These are phyloP conservation scores for Citrus unshiu DNA, from an alignment of 345 rosid genomes.

Conservation along the genomic window DNA sequence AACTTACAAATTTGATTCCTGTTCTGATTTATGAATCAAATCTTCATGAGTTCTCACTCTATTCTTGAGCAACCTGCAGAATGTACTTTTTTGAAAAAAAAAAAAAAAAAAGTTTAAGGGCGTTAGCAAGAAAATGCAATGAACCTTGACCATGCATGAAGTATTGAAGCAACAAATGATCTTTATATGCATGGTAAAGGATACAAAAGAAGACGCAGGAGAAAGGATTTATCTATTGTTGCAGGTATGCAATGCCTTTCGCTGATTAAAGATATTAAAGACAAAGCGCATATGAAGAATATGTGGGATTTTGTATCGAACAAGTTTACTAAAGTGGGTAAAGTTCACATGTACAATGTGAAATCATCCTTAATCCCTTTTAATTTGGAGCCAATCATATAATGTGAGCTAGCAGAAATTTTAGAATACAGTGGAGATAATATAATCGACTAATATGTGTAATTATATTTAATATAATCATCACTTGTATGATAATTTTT, in stretches of 20 bases:
- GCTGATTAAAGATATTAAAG: neutral
- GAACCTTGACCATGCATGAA: neutral
- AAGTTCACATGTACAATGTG: neutral
- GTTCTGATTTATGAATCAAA: neutral
- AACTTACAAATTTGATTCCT: neutral
- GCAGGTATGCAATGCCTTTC: no score
- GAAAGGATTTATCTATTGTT: no score
- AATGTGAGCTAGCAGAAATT: no score
- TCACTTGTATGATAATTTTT: rapidly evolving
- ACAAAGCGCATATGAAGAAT: neutral
- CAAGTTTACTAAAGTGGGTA: neutral
- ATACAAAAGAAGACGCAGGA: no score
- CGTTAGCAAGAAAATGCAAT: neutral
- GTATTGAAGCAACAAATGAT: neutral
- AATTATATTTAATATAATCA: no score
- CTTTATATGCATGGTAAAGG: neutral
- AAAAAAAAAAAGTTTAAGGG: no score
- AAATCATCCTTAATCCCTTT: neutral
- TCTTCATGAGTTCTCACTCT: neutral
- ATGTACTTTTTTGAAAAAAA: no score
- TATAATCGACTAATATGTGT: no score
- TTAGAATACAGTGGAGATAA: rapidly evolving
- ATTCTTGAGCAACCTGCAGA: neutral
- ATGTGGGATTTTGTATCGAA: neutral
- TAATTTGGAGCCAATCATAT: neutral